Evolutionary conservation across 1,284 basidiomycete species (phyloP).

Genomic region (Boletellus deceptivus): DNA sequence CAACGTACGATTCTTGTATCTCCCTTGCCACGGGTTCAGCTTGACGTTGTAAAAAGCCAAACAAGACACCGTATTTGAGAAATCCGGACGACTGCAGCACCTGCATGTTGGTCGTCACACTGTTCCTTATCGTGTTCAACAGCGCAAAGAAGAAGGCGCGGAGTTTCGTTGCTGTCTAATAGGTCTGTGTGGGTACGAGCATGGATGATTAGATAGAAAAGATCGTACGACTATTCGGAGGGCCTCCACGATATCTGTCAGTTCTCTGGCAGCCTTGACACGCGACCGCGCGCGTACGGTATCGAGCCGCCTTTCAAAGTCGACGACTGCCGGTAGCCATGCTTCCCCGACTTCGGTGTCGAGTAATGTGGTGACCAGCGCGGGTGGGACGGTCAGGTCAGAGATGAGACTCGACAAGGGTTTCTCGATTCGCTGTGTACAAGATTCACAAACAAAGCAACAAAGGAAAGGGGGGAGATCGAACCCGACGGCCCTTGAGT

Average conservation of each 20-base stretch:
- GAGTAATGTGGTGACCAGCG: conserved; percentile 75
- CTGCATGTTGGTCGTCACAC: conserved; percentile 90
- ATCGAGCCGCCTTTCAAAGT: conserved; percentile 77
- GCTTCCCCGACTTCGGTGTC: conserved; percentile 80
- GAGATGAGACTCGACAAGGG: conserved; percentile 79
- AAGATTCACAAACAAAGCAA: conserved; percentile 6
- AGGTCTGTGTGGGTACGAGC: conserved; percentile 1
- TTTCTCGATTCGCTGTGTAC: conserved; percentile 77
- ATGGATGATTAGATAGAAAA: conserved; percentile 2
- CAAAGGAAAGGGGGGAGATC: conserved; percentile 23
- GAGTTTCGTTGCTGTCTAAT: conserved; percentile 83
- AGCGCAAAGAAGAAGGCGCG: conserved; percentile 84
- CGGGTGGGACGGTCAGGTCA: conserved; percentile 82
- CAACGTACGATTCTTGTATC: conserved; percentile 85
- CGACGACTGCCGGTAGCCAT: conserved; percentile 79
- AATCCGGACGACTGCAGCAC: conserved; percentile 89
- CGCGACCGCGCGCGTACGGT: conserved; percentile 68
- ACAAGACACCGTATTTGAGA: conserved; percentile 83
- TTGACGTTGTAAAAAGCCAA: conserved; percentile 83
- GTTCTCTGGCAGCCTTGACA: conserved; percentile 82
- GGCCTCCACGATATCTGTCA: conserved; percentile 81
- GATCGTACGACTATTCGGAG: conserved; percentile 75
- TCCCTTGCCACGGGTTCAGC: conserved; percentile 83
- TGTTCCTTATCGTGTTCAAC: conserved; percentile 78
- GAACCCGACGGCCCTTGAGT: conserved; percentile 78